Conservation (phyloP, 2,329 filamentous ascomycete genomes). For the Lachnellula occidentalis region DNA sequence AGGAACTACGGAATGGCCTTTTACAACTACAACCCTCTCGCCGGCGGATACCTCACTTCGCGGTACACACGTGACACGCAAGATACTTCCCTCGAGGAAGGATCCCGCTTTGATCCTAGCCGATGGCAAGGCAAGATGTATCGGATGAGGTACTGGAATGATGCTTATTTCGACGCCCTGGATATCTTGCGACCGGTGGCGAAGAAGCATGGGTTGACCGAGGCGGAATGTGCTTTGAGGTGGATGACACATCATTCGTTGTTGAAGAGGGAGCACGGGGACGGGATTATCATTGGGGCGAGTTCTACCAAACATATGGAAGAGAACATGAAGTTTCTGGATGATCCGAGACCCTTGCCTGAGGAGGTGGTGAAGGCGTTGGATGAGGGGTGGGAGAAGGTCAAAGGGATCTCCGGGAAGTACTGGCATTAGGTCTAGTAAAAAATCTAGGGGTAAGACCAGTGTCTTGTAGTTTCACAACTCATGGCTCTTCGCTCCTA, state of each 20-base stretch:
- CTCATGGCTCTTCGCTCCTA: background rate
- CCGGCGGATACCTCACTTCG: slow-evolving; percentile 41
- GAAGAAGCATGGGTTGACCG: slow-evolving; percentile 60
- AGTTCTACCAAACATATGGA: slow-evolving; percentile 52
- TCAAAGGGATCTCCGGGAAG: slow-evolving; percentile 1
- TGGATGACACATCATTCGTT: slow-evolving; percentile 69
- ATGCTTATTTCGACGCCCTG: slow-evolving; percentile 60
- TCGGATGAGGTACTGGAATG: slow-evolving; percentile 54
- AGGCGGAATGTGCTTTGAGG: slow-evolving; percentile 70
- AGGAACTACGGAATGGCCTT: slow-evolving; percentile 55
- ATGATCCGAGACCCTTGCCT: slow-evolving; percentile 64
- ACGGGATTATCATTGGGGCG: slow-evolving; percentile 55
- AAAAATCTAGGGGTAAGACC: background rate
- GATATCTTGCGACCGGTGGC: slow-evolving; percentile 61
- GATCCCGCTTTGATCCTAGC: slow-evolving; percentile 32
- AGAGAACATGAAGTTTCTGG: slow-evolving; percentile 50
- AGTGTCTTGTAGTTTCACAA: background rate
- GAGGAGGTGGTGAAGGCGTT: slow-evolving; percentile 69
- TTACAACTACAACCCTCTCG: slow-evolving; percentile 57
- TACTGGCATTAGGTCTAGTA: slow-evolving; percentile 4
- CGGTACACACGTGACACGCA: slow-evolving; percentile 45
- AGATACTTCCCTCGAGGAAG: slow-evolving; percentile 31
- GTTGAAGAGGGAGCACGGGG: slow-evolving; percentile 47
- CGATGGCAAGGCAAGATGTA: slow-evolving; percentile 46
- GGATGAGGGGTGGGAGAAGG: slow-evolving; percentile 52